Conservation (phyloP, 441 rosid genomes). For the Capsella rubella region DNA sequence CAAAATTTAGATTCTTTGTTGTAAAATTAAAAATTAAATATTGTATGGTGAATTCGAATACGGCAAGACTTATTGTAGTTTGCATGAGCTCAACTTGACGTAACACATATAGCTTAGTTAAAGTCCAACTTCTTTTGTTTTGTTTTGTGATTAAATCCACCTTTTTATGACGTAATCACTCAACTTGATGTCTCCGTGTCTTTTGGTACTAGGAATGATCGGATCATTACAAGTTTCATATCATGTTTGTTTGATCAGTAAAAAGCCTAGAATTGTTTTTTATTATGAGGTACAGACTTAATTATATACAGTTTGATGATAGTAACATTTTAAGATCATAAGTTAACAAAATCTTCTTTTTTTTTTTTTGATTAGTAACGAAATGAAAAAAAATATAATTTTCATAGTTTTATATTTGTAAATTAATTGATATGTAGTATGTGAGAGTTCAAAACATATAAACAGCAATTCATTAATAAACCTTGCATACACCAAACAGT, state of each 20-base stretch:
- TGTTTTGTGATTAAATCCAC: neutral
- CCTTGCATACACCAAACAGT: too few species aligned
- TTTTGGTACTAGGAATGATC: neutral
- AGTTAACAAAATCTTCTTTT: neutral
- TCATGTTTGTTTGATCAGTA: neutral
- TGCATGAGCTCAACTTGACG: constrained; percentile 39
- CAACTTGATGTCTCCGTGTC: neutral
- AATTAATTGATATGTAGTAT: neutral
- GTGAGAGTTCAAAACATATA: neutral
- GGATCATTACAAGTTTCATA: neutral
- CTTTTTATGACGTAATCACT: neutral
- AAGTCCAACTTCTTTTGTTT: neutral
- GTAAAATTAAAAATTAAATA: neutral
- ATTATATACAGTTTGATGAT: neutral
- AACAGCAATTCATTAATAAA: too few species aligned
- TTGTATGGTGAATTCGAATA: constrained; percentile 23
- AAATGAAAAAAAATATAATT: neutral
- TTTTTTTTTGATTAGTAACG: neutral
- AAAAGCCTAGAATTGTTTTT: neutral
- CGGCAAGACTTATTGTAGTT: constrained; percentile 24
- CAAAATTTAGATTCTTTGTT: constrained; percentile 21
- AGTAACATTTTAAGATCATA: neutral
- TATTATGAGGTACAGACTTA: neutral
- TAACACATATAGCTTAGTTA: neutral
- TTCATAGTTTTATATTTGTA: neutral